phyloP scores from a whole-genome alignment of 2,329 filamentous ascomycete genomes.

The Aspergillus transmontanensis region DNA sequence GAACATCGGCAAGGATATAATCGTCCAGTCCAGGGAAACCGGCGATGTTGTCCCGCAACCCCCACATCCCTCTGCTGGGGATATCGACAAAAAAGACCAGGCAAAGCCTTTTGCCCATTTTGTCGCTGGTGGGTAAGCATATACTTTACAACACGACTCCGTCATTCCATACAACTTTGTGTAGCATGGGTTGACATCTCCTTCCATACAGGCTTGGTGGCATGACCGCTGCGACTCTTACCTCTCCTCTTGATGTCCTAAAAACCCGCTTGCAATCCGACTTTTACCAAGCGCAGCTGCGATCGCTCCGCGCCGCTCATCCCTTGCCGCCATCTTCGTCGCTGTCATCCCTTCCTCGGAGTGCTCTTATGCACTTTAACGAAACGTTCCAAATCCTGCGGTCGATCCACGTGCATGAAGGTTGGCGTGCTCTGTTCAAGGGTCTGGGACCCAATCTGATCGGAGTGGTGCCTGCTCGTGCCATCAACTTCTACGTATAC shows the following conservation, averaged over 20 bases:
- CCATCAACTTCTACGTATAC: slow-evolving; percentile 93
- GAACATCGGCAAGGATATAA: slow-evolving; percentile 17
- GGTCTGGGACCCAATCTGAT: slow-evolving; percentile 87
- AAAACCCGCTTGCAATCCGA: slow-evolving; percentile 93
- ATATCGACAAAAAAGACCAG: slow-evolving; percentile 41
- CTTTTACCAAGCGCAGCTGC: slow-evolving; percentile 84
- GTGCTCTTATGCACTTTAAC: slow-evolving; percentile 51
- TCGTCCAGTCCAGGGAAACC: slow-evolving; percentile 40
- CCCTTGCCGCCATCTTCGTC: slow-evolving; percentile 49
- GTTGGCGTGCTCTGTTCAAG: slow-evolving; percentile 87
- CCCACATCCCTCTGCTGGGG: slow-evolving; percentile 22
- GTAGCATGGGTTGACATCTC: not conserved
- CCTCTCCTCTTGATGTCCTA: slow-evolving; percentile 88
- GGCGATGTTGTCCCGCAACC: slow-evolving; percentile 38
- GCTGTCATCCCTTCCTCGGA: slow-evolving; percentile 65
- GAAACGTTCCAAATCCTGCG: slow-evolving; percentile 86
- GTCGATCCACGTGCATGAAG: slow-evolving; percentile 78
- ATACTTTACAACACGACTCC: not conserved
- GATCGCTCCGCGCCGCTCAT: slow-evolving; percentile 63
- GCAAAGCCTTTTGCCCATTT: slow-evolving; percentile 88
- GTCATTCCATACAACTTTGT: not conserved
- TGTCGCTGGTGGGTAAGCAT: slow-evolving; percentile 79
- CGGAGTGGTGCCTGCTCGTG: slow-evolving; percentile 83
- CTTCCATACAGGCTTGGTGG: slow-evolving; percentile 68
- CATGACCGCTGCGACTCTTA: slow-evolving; percentile 90